Evolutionary conservation across 306 rosid species (phyloP), one percentile per base, ranked within the genome.

Genomic region (Quercus ilex): DNA sequence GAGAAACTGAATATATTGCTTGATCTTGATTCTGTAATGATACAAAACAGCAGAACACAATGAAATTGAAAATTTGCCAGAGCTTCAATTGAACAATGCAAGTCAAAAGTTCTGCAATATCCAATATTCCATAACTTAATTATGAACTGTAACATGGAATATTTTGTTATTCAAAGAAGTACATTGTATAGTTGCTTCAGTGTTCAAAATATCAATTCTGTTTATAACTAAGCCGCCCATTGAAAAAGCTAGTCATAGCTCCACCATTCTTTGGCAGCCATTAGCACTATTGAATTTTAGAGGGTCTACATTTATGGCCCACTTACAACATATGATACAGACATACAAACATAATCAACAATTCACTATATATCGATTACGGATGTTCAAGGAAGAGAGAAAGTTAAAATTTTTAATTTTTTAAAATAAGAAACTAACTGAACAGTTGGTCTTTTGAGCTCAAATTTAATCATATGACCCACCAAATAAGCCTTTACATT

Each of bases 21-120:
- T 35, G 62, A 83, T 71, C 74, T 77, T 51, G 62, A 83, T 71
- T 55, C 85, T 83, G 86, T 11, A 76, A 41, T 49, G 15, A 75
- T 78, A 5, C 84, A 86, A 71, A 14, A 76, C 41, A 81, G 55
- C 69, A 19, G 59, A 74, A 46, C 30, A 20, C 31, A 46, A 21
- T 13, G 35, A 71, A 33, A 33, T 18, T 67, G 25, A 33, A 18
- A 12, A 67, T 5, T 33, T 5, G 14, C 15, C 60, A 64, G 65
- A 72, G 41, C 18, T 43, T 74, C 26, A 56, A 79, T 4, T 3
- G 11, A 62, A 62, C 8, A 12, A 46, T 4, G n/a, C 20, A 78
- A 23, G 4, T 0, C 25, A 21, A 56, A 23, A 62, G 18, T 33
- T 14, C 13, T 3, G 5, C 12, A 69, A 8, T 63, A 49, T 3